These are phyloP conservation scores for Clarireedia hainanense DNA, from an alignment of 2,329 filamentous ascomycete species.

Conservation along the genomic window DNA sequence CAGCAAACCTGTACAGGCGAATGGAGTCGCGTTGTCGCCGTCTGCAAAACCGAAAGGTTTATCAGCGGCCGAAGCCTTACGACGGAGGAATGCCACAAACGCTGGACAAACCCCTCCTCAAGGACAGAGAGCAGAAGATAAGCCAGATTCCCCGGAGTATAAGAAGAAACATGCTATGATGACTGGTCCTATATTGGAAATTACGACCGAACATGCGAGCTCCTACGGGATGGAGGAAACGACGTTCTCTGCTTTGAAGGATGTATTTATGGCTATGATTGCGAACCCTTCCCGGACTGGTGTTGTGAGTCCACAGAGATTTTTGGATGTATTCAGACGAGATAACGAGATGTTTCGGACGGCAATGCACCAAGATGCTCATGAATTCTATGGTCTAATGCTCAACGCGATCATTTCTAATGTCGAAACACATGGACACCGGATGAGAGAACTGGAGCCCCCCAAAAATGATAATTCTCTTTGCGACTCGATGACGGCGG, in stretches of 20 bases:
- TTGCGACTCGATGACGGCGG: constrained; percentile 43
- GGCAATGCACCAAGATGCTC: constrained; percentile 96
- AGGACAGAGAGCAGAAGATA: constrained; percentile 68
- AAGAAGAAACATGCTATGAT: constrained; percentile 95
- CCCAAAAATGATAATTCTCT: constrained; percentile 36
- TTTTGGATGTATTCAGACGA: constrained; percentile 85
- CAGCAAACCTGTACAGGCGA: constrained; percentile 39
- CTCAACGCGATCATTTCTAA: constrained; percentile 95
- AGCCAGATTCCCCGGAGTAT: constrained; percentile 89
- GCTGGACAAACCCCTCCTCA: constrained; percentile 45
- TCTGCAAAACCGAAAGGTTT: constrained; percentile 45
- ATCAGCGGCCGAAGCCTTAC: constrained; percentile 47
- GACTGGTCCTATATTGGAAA: constrained; percentile 76
- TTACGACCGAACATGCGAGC: constrained; percentile 70
- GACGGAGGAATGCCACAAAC: constrained; percentile 47
- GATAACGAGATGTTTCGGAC: constrained; percentile 97
- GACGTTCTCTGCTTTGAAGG: constrained; percentile 88
- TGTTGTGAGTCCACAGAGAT: constrained; percentile 84
- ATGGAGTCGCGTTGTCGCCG: constrained; percentile 38
- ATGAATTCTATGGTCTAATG: constrained; percentile 90
- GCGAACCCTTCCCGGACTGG: constrained; percentile 75
- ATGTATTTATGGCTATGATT: constrained; percentile 89
- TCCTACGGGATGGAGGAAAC: constrained; percentile 91
- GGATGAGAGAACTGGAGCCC: constrained; percentile 44
- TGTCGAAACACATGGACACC: constrained; percentile 78